Percentiles rank a stretch among this genome's conserved stretches.
Evolutionary conservation across 768 basidiomycete genomes (phyloP).

Genomic region (Pholiota microspora): DNA sequence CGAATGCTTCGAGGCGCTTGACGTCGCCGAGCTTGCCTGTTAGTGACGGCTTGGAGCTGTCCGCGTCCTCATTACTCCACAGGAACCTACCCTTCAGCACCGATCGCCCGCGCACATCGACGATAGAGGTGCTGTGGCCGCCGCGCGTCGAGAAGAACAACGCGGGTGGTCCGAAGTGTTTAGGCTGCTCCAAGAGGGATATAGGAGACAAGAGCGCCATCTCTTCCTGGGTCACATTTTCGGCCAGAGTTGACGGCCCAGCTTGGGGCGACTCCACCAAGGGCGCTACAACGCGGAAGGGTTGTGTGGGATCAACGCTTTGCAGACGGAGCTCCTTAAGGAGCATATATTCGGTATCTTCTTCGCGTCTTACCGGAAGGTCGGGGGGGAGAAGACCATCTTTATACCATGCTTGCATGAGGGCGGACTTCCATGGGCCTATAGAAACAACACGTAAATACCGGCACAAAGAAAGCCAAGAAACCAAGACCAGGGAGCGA

Average conservation of each 20-base stretch:
- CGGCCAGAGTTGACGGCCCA: not conserved
- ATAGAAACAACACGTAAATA: constrained; percentile 12
- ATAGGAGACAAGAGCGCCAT: constrained; percentile 69
- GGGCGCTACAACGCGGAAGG: constrained; percentile 57
- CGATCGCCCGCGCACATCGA: constrained; percentile 81
- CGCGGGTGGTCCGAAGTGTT: constrained; percentile 84
- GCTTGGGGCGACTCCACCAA: constrained; percentile 20
- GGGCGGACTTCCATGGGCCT: constrained; percentile 87
- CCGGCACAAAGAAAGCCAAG: not conserved
- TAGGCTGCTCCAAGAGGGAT: constrained; percentile 74
- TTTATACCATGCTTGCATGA: constrained; percentile 90
- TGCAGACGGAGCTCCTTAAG: constrained; percentile 76
- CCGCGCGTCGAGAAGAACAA: constrained; percentile 88
- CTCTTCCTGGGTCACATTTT: not conserved
- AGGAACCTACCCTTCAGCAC: constrained; percentile 78
- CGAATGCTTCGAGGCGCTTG: constrained; percentile 81
- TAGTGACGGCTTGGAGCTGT: constrained; percentile 33
- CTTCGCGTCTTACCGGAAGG: constrained; percentile 77
- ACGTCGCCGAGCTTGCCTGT: constrained; percentile 71
- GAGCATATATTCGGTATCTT: constrained; percentile 63
- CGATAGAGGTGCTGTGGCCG: constrained; percentile 84
- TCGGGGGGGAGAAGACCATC: constrained; percentile 81
- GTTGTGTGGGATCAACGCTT: constrained; percentile 78
- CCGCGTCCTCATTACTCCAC: constrained; percentile 71
- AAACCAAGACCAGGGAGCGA: not conserved